Percentiles rank a stretch among this genome's conserved stretches.
These are phyloP conservation scores for Kazachstania sp. DNA, from an alignment of 1,139 yeast species.

Conservation along the genomic window DNA sequence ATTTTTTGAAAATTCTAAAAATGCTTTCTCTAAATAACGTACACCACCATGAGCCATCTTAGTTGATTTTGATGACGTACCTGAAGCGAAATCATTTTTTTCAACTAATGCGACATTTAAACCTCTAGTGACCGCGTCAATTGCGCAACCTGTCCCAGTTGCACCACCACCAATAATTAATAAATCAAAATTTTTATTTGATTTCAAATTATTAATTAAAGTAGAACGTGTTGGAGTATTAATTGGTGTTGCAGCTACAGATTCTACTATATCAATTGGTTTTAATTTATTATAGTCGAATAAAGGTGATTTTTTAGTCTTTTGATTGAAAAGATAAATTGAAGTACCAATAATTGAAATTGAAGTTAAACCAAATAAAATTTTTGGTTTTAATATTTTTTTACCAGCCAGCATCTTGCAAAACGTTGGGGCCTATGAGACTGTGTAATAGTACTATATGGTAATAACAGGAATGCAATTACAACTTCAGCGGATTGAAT, in stretches of 20 bases:
- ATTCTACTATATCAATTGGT: background rate
- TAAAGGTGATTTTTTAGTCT: conserved; percentile 3
- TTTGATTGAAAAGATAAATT: background rate
- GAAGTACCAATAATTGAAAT: conserved; percentile 11
- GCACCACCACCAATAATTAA: conserved; percentile 94
- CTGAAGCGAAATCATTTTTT: conserved; percentile 81
- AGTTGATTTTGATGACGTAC: conserved; percentile 91
- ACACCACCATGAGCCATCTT: conserved; percentile 98
- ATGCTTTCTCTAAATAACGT: conserved; percentile 88
- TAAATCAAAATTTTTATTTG: conserved; percentile 59
- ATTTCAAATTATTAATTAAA: conserved; percentile 33
- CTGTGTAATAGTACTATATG: background rate
- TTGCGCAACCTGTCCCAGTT: conserved; percentile 86
- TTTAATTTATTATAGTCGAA: background rate
- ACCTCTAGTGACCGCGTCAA: conserved; percentile 88
- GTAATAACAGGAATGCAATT: too few species aligned
- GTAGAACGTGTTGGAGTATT: conserved; percentile 32
- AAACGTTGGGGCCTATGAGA: too few species aligned
- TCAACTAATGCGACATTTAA: conserved; percentile 82
- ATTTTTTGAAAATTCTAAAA: conserved; percentile 79
- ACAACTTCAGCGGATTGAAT: too few species aligned
- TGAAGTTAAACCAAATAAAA: conserved; percentile 11
- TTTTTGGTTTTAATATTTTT: background rate
- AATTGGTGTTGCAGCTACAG: background rate
- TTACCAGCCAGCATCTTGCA: too few species aligned